A percentile compares a stretch with the other conserved stretches of the same genome.
Conservation (phyloP, 169 alveolate genomes). For the Cryptosporidium felis region DNA sequence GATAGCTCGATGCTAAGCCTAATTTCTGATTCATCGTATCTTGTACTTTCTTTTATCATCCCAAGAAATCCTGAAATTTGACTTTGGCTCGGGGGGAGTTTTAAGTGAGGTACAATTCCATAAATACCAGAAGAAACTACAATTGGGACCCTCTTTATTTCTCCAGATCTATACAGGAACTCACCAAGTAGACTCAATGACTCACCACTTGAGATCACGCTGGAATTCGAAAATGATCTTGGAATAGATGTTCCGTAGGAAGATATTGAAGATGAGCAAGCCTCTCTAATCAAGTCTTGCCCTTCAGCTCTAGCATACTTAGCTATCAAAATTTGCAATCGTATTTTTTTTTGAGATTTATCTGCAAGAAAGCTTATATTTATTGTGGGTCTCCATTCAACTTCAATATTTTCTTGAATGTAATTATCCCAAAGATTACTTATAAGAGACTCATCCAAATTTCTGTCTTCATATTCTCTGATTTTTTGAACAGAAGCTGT, state of each 20-base stretch:
- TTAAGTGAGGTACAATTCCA: slow-evolving; percentile 39
- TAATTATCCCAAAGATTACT: slow-evolving; percentile 9
- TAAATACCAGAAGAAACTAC: slow-evolving; percentile 10
- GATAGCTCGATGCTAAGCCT: slow-evolving; percentile 25
- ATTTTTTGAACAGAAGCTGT: background rate
- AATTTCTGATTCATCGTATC: background rate
- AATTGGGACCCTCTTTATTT: background rate
- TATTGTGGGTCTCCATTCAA: slow-evolving; percentile 15
- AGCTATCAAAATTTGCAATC: background rate
- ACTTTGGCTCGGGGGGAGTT: background rate
- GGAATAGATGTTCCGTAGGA: slow-evolving; percentile 59
- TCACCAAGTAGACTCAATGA: background rate
- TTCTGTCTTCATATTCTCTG: background rate
- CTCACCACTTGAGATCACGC: background rate
- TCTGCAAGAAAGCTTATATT: background rate
- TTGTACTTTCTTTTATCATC: background rate
- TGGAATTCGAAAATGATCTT: slow-evolving; percentile 29
- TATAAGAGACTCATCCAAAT: background rate
- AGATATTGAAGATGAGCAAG: slow-evolving; percentile 15
- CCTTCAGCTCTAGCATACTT: background rate
- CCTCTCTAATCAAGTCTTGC: background rate
- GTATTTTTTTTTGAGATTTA: background rate
- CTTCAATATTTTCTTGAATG: background rate
- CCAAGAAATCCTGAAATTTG: background rate
- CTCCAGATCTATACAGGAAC: slow-evolving; percentile 1